Evolutionary conservation across 2,329 filamentous ascomycete species (phyloP).

Genomic region (Ophiostoma sp.): DNA sequence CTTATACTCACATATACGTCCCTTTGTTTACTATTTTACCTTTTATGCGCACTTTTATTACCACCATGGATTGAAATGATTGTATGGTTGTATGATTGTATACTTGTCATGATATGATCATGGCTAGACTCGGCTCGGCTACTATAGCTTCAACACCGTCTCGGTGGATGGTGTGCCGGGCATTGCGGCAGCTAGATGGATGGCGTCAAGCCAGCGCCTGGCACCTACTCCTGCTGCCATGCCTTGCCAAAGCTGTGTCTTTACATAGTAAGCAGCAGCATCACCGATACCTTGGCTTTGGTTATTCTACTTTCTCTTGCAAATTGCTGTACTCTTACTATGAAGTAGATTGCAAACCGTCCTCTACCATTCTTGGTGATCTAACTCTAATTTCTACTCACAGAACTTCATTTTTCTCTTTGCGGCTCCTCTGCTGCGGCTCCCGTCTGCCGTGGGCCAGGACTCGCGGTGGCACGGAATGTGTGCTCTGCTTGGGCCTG

Average conservation of each 20-base stretch:
- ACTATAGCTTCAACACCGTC: background rate
- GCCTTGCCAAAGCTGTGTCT: no score
- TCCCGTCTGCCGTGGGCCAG: slow-evolving; percentile 2
- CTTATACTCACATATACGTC: slow-evolving; percentile 11
- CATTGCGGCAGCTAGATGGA: background rate
- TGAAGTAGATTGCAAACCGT: no score
- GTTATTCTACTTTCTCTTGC: background rate
- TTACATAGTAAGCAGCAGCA: no score
- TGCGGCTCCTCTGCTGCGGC: slow-evolving; percentile 7
- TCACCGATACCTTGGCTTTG: background rate
- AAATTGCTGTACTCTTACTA: no score
- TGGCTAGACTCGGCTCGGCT: background rate
- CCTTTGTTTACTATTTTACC: slow-evolving; percentile 12
- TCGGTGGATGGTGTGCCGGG: background rate
- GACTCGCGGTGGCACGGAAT: slow-evolving; percentile 1
- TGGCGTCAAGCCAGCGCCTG: no score
- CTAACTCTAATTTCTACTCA: no score
- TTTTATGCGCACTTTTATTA: background rate
- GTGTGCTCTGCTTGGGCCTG: background rate
- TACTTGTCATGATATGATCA: no score
- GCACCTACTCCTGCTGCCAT: no score
- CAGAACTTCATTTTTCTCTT: background rate
- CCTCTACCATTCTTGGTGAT: background rate
- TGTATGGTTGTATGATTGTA: no score
- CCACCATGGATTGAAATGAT: background rate